Evolutionary conservation across 2,329 filamentous ascomycete species (phyloP).

Genomic region (Herpotrichia juniperi): DNA sequence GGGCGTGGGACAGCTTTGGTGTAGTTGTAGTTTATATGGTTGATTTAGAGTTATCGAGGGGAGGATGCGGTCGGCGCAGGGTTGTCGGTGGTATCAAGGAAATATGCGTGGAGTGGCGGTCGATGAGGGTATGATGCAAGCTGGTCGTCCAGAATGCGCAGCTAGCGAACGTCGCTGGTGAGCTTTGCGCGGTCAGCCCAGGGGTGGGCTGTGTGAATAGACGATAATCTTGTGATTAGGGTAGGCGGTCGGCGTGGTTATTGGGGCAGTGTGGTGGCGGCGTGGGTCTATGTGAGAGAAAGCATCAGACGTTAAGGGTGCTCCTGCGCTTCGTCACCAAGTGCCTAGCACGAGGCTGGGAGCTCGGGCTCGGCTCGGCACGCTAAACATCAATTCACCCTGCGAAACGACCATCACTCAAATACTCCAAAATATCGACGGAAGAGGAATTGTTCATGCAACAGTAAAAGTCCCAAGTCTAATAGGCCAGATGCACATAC

Average conservation of each 20-base stretch:
- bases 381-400: no score
- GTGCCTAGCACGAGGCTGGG: constrained; percentile 20
- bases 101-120: constrained; percentile 13
- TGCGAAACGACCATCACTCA: no score
- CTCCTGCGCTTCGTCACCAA: constrained; percentile 17
- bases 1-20: constrained; percentile 12
- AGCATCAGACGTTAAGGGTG: constrained; percentile 13
- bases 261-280: constrained; percentile 24
- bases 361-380: constrained; percentile 5
- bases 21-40: constrained; percentile 7
- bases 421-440: no score
- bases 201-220: constrained; percentile 1
- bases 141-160: constrained; percentile 15
- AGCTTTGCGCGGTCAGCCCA: constrained; percentile 4
- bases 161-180: constrained; percentile 9
- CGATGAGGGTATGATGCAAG: constrained; percentile 31
- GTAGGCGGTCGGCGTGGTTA: constrained; percentile 9
- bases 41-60: background rate
- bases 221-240: background rate
- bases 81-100: constrained; percentile 2
- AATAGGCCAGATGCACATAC: no score
- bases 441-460: no score
- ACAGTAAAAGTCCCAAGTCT: no score
- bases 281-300: constrained; percentile 7
- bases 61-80: background rate